phyloP scores from a whole-genome alignment of 1,284 basidiomycete species.

The Coniophora puteana region DNA sequence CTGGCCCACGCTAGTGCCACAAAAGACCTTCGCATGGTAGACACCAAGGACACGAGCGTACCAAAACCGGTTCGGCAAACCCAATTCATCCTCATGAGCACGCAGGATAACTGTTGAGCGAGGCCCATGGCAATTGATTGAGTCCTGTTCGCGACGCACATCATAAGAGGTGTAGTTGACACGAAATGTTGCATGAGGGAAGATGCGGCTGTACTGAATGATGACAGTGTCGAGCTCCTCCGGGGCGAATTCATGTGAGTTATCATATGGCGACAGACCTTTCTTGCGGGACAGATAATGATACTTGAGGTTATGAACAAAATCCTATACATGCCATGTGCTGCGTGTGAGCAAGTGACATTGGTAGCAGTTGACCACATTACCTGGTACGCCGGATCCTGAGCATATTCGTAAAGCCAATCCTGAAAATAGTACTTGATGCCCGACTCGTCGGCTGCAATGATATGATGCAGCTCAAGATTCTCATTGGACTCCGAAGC shows the following conservation, averaged over 20 bases:
- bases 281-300: background rate
- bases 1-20: background rate
- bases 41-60: slow-evolving; percentile 16
- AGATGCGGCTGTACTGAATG: slow-evolving; percentile 14
- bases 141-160: slow-evolving; percentile 23
- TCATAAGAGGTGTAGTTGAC: slow-evolving; percentile 31
- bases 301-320: slow-evolving; percentile 1
- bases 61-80: slow-evolving; percentile 21
- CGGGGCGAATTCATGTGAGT: slow-evolving; percentile 21
- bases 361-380: slow-evolving; percentile 11
- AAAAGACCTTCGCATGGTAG: slow-evolving; percentile 8
- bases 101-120: slow-evolving; percentile 20
- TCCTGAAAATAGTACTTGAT: background rate
- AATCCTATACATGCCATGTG: slow-evolving; percentile 1
- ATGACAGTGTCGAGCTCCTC: slow-evolving; percentile 17
- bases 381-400: slow-evolving; percentile 22
- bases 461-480: background rate
- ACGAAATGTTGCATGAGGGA: slow-evolving; percentile 14
- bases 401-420: background rate
- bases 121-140: slow-evolving; percentile 15
- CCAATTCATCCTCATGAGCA: slow-evolving; percentile 7
- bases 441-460: background rate
- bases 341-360: slow-evolving; percentile 13
- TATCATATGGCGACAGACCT: background rate
- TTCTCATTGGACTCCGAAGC: background rate